These are phyloP conservation scores for Solanum tarijense DNA, from an alignment of 257 asterid genomes.

Conservation along the genomic window DNA sequence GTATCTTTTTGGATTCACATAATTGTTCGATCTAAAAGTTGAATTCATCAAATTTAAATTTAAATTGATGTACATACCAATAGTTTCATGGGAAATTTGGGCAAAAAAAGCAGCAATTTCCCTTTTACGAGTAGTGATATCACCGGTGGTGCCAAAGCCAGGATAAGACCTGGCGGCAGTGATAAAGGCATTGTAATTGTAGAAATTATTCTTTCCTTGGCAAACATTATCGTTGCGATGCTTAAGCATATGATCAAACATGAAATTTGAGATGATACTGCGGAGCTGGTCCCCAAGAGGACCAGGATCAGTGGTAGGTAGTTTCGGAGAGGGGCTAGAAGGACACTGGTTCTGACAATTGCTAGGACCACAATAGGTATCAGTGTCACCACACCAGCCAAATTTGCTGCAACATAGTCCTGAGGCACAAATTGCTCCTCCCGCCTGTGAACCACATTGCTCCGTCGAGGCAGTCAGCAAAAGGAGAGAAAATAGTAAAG, in stretches of 20 bases:
- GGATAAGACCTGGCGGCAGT: conserved; percentile 11
- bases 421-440: not conserved
- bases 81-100: conserved; percentile 22
- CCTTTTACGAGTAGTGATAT: conserved; percentile 6
- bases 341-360: not conserved
- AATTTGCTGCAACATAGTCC: not conserved
- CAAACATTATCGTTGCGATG: not conserved
- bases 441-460: not conserved
- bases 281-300: not conserved
- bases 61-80: not conserved
- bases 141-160: conserved; percentile 18
- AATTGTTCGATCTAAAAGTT: not conserved
- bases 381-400: not conserved
- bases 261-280: not conserved
- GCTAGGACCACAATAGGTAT: not conserved
- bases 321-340: too few species aligned
- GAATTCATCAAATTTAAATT: not conserved
- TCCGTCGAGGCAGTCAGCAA: too few species aligned
- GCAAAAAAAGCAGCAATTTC: conserved; percentile 25
- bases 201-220: conserved; percentile 11
- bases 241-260: too few species aligned
- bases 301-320: not conserved
- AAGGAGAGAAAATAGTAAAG: not conserved
- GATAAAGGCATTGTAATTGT: not conserved
- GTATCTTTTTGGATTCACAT: too few species aligned